A percentile compares a stretch with the other conserved stretches of the same genome.
Conservation (phyloP, 495 filamentous ascomycete species). For the Neurospora sp. region DNA sequence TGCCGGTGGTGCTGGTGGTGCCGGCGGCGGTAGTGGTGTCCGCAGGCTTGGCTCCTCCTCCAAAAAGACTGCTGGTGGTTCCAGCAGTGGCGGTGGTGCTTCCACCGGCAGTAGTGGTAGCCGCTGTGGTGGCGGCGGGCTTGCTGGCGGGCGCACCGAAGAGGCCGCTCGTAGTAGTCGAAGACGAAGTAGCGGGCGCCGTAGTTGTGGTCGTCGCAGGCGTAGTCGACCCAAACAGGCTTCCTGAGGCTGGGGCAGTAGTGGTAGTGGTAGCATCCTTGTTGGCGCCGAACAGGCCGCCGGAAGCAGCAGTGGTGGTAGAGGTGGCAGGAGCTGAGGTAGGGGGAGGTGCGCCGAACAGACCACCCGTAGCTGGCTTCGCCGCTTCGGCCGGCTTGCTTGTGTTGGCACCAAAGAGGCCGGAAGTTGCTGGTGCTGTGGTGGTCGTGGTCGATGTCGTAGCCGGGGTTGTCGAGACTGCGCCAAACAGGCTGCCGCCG, state of each 20-base stretch:
- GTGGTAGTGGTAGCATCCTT: background rate
- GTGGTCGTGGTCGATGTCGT: constrained; percentile 3
- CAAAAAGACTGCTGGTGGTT: constrained; percentile 20
- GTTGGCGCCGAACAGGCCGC: constrained; percentile 3
- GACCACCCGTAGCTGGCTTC: background rate
- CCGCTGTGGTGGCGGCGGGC: constrained; percentile 5
- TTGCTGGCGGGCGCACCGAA: constrained; percentile 12
- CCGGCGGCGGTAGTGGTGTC: constrained; percentile 10
- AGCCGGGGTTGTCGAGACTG: constrained; percentile 11
- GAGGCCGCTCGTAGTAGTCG: constrained; percentile 3
- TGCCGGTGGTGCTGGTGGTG: constrained; percentile 19
- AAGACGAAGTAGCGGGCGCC: background rate
- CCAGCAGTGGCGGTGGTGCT: constrained; percentile 4
- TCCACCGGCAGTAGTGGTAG: background rate
- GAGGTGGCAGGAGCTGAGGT: background rate
- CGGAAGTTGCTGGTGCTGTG: constrained; percentile 6
- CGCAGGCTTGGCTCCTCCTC: constrained; percentile 16
- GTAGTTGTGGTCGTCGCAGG: constrained; percentile 9
- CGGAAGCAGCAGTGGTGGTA: background rate
- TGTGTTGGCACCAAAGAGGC: constrained; percentile 14
- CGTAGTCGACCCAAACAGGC: constrained; percentile 4
- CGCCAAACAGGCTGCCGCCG: background rate
- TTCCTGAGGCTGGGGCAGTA: background rate
- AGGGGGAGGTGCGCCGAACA: background rate
- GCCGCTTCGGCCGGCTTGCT: constrained; percentile 11